phyloP scores from a whole-genome alignment of 139 green algal genomes.

The Spirogloea muscicola region DNA sequence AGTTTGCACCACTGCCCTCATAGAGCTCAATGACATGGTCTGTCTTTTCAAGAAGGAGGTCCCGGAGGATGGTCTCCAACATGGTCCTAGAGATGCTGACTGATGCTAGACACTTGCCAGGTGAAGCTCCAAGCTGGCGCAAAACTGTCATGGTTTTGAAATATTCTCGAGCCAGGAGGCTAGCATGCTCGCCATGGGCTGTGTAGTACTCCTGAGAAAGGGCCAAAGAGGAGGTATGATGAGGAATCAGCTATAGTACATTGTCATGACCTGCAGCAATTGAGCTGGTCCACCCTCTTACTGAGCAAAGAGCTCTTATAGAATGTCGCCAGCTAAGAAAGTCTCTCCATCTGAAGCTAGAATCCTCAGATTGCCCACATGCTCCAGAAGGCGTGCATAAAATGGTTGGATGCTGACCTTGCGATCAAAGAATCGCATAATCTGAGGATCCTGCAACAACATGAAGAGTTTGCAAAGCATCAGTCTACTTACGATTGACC shows the following conservation, averaged over 20 bases:
- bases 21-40: conserved; percentile 79
- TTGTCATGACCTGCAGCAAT: not conserved
- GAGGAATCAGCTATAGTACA: too few species aligned
- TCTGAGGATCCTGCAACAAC: conserved; percentile 24
- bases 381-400: too few species aligned
- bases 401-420: too few species aligned
- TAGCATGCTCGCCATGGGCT: conserved; percentile 73
- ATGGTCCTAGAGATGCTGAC: conserved; percentile 70
- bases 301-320: conserved; percentile 3
- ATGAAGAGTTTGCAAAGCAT: too few species aligned
- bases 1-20: conserved; percentile 61
- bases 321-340: not conserved
- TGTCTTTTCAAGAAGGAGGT: conserved; percentile 69
- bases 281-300: not conserved
- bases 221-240: not conserved
- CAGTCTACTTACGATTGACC: too few species aligned
- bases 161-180: conserved; percentile 70
- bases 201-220: conserved; percentile 65
- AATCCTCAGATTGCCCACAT: not conserved
- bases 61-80: conserved; percentile 69
- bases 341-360: not conserved
- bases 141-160: conserved; percentile 63
- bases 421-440: conserved; percentile 38
- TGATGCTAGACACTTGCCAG: conserved; percentile 39
- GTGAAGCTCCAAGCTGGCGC: conserved; percentile 15